Base-by-base conservation (phyloP, 177 flowering plant genomes). In the Telopea speciosissima region DNA sequence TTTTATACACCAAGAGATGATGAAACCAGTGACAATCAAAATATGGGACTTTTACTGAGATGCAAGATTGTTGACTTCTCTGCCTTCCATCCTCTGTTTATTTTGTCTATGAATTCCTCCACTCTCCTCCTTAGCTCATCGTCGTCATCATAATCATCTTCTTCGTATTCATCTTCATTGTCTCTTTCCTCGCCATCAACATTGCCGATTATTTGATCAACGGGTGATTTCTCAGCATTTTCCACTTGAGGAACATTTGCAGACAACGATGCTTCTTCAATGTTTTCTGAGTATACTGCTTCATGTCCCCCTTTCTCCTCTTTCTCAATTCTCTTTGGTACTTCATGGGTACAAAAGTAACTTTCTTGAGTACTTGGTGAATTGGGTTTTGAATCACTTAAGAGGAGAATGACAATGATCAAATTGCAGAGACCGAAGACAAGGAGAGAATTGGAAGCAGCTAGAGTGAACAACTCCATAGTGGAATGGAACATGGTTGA, bases 351-450 rank as follows among this genome's bases (percentile, higher is more conserved):
- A 14, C 36, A 17, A 52, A 52, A 17, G 13, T 7, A 2, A 21
- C 40, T 36, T 49, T 72, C 62, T 7, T 62, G 25, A 61, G 22
- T 66, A 12, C 17, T 12, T 25, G 26, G 6, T 24, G 78, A 68
- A 60, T 72, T 49, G 5, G 76, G 70, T 63, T 80, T 82, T 1
- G 82, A 79, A 68, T 74, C 73, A 14, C 76, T 71, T 42, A 79
- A 23, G 24, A 85, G 78, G 42, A 86, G 82, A 33, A 83, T 68
- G 66, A 67, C 22, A 24, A 87, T 84, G 72, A 87, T 80, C 70
- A 87, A 54, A 62, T 85, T 87, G 82, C 84, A 86, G 70, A 82
- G 72, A 42, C 82, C 84, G 81, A 86, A 87, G 24, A 81, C 64
- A 42, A 82, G 13, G 28, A 78, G 78, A 58, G 84, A 76, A 62